Percentiles rank a stretch among this genome's conserved stretches.
phyloP scores from a whole-genome alignment of 1,284 basidiomycete species.

The Coniferiporia weirii region DNA sequence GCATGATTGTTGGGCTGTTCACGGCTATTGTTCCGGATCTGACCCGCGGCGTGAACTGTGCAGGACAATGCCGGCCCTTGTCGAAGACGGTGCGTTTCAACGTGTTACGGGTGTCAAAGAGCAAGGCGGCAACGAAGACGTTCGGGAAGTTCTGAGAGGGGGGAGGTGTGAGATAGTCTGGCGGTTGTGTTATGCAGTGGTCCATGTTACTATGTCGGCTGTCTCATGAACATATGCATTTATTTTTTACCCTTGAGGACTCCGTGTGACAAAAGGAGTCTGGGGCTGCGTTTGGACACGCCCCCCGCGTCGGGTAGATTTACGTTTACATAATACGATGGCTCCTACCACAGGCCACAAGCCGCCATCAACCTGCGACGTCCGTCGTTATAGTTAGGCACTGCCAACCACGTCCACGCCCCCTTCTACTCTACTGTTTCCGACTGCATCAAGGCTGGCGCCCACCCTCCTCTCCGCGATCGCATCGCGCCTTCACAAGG shows the following conservation, averaged over 20 bases:
- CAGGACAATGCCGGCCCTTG: slow-evolving; percentile 96
- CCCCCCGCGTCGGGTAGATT: background rate
- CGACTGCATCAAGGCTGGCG: slow-evolving; percentile 55
- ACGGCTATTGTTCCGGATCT: slow-evolving; percentile 6
- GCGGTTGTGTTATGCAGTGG: slow-evolving; percentile 23
- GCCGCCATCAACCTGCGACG: background rate
- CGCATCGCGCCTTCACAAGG: slow-evolving; percentile 62
- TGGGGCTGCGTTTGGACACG: background rate
- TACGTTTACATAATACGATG: background rate
- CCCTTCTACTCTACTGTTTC: slow-evolving; percentile 9
- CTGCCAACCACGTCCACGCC: slow-evolving; percentile 14
- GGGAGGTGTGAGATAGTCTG: no score
- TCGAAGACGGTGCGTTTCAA: slow-evolving; percentile 99
- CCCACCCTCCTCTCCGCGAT: slow-evolving; percentile 73
- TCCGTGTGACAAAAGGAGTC: background rate
- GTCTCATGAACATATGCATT: slow-evolving; percentile 12
- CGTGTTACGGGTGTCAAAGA: slow-evolving; percentile 88
- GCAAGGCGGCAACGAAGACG: slow-evolving; percentile 81
- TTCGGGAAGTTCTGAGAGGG: slow-evolving; percentile 87
- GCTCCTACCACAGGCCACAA: background rate
- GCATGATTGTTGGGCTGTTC: background rate
- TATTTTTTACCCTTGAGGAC: background rate
- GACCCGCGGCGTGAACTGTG: background rate
- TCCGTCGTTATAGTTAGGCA: background rate
- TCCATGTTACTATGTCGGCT: slow-evolving; percentile 4